Evolutionary conservation across 345 rosid species (phyloP).

Genomic region (Alliaria petiolata): DNA sequence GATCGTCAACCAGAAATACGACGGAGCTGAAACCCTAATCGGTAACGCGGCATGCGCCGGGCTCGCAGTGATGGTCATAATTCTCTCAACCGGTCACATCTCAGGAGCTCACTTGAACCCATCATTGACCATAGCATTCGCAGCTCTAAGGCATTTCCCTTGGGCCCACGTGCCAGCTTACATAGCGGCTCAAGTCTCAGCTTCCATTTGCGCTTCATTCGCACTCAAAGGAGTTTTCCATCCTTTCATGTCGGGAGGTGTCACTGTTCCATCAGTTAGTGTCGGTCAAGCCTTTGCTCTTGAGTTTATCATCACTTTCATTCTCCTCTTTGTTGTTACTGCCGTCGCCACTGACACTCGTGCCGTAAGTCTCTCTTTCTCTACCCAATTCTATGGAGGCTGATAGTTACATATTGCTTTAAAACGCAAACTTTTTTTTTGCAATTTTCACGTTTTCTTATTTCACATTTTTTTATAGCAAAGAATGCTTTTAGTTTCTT

Average conservation of each 20-base stretch:
- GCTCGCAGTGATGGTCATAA: conserved; percentile 89
- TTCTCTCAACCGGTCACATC: conserved; percentile 89
- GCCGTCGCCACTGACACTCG: conserved; percentile 98
- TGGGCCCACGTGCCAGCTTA: conserved; percentile 94
- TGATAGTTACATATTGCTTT: not conserved
- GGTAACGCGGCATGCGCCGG: conserved; percentile 95
- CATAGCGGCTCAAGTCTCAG: conserved; percentile 83
- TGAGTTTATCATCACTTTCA: conserved; percentile 89
- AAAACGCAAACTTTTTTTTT: not conserved
- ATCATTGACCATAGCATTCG: conserved; percentile 84
- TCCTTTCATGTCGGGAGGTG: conserved; percentile 93
- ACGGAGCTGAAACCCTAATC: conserved; percentile 65
- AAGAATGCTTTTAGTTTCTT: no score
- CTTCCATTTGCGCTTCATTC: conserved; percentile 88
- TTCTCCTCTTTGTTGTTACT: conserved; percentile 85
- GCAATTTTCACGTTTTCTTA: no score
- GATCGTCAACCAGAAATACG: conserved; percentile 84
- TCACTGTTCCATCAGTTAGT: conserved; percentile 83
- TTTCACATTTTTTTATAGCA: no score
- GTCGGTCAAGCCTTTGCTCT: conserved; percentile 86
- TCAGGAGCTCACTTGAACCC: conserved; percentile 98
- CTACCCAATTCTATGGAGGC: not conserved
- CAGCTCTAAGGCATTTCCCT: conserved; percentile 85
- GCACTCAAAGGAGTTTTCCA: conserved; percentile 84
- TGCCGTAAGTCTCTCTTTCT: conserved; percentile 55